Evolutionary conservation across 305 asterid genomes (phyloP).

Genomic region (Fraxinus baroniana): DNA sequence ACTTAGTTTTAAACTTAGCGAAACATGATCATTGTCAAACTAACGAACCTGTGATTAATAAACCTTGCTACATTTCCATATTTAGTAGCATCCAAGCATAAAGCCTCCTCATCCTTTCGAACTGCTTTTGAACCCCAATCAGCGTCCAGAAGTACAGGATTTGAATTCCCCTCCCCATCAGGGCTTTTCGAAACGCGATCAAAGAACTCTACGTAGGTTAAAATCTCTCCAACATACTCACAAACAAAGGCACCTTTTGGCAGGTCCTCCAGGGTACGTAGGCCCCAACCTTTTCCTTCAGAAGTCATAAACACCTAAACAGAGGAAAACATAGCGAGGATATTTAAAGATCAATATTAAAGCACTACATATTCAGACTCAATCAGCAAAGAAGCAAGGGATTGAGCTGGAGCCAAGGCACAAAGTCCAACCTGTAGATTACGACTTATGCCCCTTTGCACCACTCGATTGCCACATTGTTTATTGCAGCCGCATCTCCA

Average conservation of each 20-base stretch:
- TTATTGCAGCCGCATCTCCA: constrained; percentile 61
- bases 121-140: constrained; percentile 66
- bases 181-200: constrained; percentile 45
- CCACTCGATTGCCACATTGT: constrained; percentile 77
- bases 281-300: constrained; percentile 93
- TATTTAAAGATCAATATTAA: constrained; percentile 7
- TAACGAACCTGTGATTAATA: constrained; percentile 74
- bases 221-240: constrained; percentile 79
- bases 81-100: constrained; percentile 79
- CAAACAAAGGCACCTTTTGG: constrained; percentile 90
- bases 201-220: constrained; percentile 67
- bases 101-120: constrained; percentile 79
- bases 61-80: constrained; percentile 88
- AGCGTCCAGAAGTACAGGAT: constrained; percentile 87
- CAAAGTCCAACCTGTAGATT: constrained; percentile 54
- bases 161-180: constrained; percentile 42
- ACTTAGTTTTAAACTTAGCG: not conserved
- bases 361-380: constrained; percentile 1
- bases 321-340: constrained; percentile 20
- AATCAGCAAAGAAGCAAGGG: constrained; percentile 14
- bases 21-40: constrained; percentile 14
- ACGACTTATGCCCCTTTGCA: constrained; percentile 65
- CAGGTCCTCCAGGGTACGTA: constrained; percentile 76
- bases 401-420: constrained; percentile 9
- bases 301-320: constrained; percentile 73